phyloP scores from a whole-genome alignment of 495 filamentous ascomycete genomes.

The Aspergillus haitiensis region DNA sequence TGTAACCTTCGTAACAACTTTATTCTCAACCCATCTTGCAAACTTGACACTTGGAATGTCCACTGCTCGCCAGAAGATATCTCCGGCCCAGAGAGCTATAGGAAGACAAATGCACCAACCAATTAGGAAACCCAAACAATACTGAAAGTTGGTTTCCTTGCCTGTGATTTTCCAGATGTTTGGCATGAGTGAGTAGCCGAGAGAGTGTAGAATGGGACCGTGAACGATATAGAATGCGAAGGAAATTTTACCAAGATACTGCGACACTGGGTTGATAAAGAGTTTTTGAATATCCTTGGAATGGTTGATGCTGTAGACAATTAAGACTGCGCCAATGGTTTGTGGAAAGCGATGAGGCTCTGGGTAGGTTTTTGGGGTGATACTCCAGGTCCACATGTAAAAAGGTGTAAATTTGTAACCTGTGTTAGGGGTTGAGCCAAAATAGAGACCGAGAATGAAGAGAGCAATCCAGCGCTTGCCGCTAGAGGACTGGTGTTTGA shows the following conservation, averaged over 20 bases:
- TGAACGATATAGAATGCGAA: slow-evolving; percentile 67
- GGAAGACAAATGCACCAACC: slow-evolving; percentile 52
- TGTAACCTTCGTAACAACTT: slow-evolving; percentile 30
- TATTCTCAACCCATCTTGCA: slow-evolving; percentile 53
- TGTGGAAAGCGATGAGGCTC: slow-evolving; percentile 49
- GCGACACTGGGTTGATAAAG: slow-evolving; percentile 56
- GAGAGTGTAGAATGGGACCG: slow-evolving; percentile 54
- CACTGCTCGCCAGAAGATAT: slow-evolving; percentile 59
- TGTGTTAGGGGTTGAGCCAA: slow-evolving; percentile 46
- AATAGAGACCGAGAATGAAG: slow-evolving; percentile 44
- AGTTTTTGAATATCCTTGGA: slow-evolving; percentile 52
- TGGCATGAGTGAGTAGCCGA: slow-evolving; percentile 51
- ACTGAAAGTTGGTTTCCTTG: slow-evolving; percentile 51
- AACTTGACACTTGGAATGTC: slow-evolving; percentile 59
- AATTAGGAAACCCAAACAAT: slow-evolving; percentile 51
- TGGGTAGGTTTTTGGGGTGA: slow-evolving; percentile 44
- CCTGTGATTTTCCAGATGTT: slow-evolving; percentile 57
- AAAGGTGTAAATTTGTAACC: slow-evolving; percentile 48
- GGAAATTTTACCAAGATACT: slow-evolving; percentile 63
- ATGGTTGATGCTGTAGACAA: slow-evolving; percentile 57
- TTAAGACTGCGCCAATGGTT: slow-evolving; percentile 54
- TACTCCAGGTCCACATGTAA: slow-evolving; percentile 43
- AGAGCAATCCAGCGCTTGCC: slow-evolving; percentile 56
- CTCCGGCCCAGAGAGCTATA: slow-evolving; percentile 56
- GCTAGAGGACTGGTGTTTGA: slow-evolving; percentile 33